Base-by-base conservation (phyloP, 2,329 filamentous ascomycete species). In the Botrytis deweyae region DNA sequence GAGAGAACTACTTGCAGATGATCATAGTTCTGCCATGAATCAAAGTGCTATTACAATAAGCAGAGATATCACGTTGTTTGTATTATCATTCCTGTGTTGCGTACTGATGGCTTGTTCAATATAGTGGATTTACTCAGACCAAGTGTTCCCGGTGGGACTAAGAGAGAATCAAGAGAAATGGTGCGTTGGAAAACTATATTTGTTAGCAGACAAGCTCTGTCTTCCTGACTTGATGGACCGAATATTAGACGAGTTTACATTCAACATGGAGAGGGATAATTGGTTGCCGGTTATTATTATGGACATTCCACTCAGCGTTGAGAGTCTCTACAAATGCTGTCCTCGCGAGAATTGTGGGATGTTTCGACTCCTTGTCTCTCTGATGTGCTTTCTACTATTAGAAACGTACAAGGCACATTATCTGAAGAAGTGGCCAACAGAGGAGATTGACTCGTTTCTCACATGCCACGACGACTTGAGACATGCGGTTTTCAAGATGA, bases 41-140 rank as follows among this genome's bases (percentile, higher is more conserved):
- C 18, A 14, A 18, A 44, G 4, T 29, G 6, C 25, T 9, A 25
- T 64, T 2, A n/a, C 29, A 3, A 7, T 1, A 22, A 6, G 20
- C 10, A 14, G 16, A 20, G 6, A 65, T 9, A 52, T 46, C 10
- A 38, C 29, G 1, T 3, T 18, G 6, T 44, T 4, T 22, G 7
- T 22, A 29, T 33, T 8, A 36, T 49, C 10, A 10, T 49, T 2
- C 4, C 16, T 4, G 12, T 9, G 12, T 16, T 36, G 18, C 63
- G 20, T 66, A 38, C 29, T 66, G 44, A 66, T 25, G 29, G 20
- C 10, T 38, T 16, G 10, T 7, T 14, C 44, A 25, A 33, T 49
- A 12, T 36, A 49, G 63, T 76, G 74, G 74, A 49, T 77, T 9
- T 74, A 74, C 59, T 42, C 22, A n/a, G 42, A 40, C 33, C 12